Conservation (phyloP, 345 rosid species). For the Durio zibethinus region DNA sequence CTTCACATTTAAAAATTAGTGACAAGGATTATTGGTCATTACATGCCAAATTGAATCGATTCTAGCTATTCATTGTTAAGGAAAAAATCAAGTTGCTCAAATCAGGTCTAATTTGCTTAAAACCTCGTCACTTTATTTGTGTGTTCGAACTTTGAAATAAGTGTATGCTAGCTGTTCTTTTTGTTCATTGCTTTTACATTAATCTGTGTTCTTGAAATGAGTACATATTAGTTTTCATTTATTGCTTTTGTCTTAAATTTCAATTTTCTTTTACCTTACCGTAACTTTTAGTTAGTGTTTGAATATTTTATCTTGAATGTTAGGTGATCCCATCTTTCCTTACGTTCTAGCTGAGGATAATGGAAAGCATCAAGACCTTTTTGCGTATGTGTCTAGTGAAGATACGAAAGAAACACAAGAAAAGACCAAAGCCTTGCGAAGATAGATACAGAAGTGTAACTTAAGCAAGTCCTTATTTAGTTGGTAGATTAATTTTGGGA, state of each 20-base stretch:
- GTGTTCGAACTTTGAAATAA: background rate
- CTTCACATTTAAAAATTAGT: background rate
- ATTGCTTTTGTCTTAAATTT: background rate
- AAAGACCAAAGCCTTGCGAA: conserved; percentile 34
- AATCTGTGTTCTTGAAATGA: background rate
- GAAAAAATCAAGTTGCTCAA: background rate
- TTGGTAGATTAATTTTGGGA: conserved; percentile 57
- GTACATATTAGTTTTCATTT: background rate
- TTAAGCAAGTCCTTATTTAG: conserved; percentile 56
- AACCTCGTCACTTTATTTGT: background rate
- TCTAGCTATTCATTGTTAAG: background rate
- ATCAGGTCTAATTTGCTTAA: background rate
- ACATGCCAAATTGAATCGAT: background rate
- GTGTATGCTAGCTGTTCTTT: background rate
- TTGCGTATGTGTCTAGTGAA: conserved; percentile 70
- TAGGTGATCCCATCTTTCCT: conserved; percentile 85
- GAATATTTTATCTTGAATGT: conserved; percentile 13
- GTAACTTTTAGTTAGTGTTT: background rate
- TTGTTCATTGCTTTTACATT: background rate
- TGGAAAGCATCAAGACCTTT: conserved; percentile 35
- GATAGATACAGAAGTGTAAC: conserved; percentile 71
- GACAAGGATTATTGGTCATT: background rate
- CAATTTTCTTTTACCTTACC: background rate
- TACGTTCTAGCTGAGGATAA: conserved; percentile 31
- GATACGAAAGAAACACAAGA: conserved; percentile 30